Base-by-base conservation (phyloP, 164 flowering plant species). In the Warburgia ugandensis region DNA sequence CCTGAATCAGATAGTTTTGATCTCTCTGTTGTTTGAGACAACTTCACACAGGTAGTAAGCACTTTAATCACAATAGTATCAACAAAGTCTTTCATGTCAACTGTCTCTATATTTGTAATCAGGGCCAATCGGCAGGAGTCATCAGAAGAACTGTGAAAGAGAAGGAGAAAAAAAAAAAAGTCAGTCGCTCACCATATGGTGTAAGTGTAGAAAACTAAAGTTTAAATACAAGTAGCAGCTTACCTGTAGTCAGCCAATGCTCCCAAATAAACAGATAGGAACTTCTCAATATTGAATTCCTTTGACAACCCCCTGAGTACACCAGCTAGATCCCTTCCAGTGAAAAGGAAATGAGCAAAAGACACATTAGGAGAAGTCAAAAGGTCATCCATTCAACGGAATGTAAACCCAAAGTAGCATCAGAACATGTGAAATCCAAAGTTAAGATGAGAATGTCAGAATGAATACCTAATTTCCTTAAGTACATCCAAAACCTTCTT, bases 211-310 rank as follows among this genome's bases (percentile, higher is more conserved):
- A n/a, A n/a, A n/a, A 44, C 23, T 12, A 42, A 7, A 44, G 1
- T 44, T 23, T 44, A 44, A 3, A 6, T 25, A 11, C 23, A n/a
- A n/a, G n/a, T n/a, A n/a, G n/a, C 22, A 27, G 21, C 20, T 19
- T 8, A 90, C 97, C 97, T 80, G 75, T 69, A 59, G 37, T 67
- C 71, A 58, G 72, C 61, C 61, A 88, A 72, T 10, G 87, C 71
- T n/a, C 73, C 81, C 66, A 92, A 43, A 60, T 85, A 68, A 39
- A 85, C 45, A n/a, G 63, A 47, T 40, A 92, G 59, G 54, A 92
- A 92, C 39, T 52, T 80, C 36, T 86, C 83, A 14, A 78, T 77
- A 41, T 83, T 81, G 76, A 80, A 92, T 68, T 79, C 90, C 62
- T 76, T 64, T 3, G 73, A 65, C 44, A 92, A 58, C 19, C 58